A percentile compares a stretch with the other conserved stretches of the same genome.
These are phyloP conservation scores for Alternaria triticina DNA, from an alignment of 2,329 filamentous ascomycete genomes.

Conservation along the genomic window DNA sequence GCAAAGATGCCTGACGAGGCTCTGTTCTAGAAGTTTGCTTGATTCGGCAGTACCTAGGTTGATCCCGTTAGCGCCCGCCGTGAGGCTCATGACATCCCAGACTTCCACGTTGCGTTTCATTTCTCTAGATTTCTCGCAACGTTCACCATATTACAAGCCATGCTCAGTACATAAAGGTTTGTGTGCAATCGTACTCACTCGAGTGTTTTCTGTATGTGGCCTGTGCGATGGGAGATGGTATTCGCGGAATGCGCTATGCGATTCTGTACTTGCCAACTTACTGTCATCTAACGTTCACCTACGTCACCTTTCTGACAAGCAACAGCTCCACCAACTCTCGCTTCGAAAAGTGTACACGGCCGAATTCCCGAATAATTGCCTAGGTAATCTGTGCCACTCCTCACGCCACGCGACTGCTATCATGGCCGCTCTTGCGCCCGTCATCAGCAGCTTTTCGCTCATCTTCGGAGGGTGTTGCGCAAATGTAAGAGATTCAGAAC, in stretches of 20 bases:
- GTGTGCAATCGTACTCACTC: background rate
- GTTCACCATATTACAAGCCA: constrained; percentile 6
- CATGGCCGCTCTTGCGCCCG: constrained; percentile 46
- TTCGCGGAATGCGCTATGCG: background rate
- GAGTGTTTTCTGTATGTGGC: background rate
- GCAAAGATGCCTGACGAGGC: background rate
- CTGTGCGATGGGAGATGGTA: background rate
- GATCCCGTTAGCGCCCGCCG: constrained; percentile 34
- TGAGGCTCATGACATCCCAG: constrained; percentile 30
- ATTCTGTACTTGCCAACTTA: background rate
- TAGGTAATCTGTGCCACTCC: background rate
- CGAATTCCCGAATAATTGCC: background rate
- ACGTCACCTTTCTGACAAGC: constrained; percentile 9
- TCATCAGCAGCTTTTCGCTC: constrained; percentile 71
- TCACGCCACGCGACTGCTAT: background rate
- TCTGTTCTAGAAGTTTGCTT: constrained; percentile 8
- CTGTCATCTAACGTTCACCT: background rate
- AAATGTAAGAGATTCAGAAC: constrained; percentile 66
- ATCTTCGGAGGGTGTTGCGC: constrained; percentile 97
- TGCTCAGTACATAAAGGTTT: constrained; percentile 11
- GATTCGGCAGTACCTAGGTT: constrained; percentile 13
- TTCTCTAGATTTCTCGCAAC: background rate
- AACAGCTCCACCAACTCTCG: background rate
- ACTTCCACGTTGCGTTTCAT: constrained; percentile 40
- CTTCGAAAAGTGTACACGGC: background rate